Evolutionary conservation across 192 early-diverging fungal genomes (phyloP), one percentile per base, ranked within the genome.

Genomic region (Coemansia sp.): DNA sequence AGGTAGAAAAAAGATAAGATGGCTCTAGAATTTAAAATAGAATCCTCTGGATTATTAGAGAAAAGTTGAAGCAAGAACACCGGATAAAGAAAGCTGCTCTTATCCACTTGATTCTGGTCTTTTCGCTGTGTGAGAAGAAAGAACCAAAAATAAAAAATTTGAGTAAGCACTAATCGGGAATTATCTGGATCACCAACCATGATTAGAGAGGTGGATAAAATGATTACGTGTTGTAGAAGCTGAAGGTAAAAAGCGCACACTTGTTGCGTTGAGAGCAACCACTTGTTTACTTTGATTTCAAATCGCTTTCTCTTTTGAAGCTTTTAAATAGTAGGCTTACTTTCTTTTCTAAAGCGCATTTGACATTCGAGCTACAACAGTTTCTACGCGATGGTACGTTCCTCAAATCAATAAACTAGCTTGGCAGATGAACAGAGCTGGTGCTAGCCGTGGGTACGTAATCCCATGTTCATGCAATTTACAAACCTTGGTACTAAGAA

Each of bases 351-450:
- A 32, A 32, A 2, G 32, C 32, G 32, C 32, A 32, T 32, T 32
- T 32, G 32, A 32, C 32, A 32, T 32, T 32, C 32, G 32, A 4
- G 19, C 52, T 54, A 15, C 21, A 54, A 54, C 52, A 9, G 15
- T 9, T 19, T 54, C 21, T 54, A 19, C 44, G 21, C 40, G 41
- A 62, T 62, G 61, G 61, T 62, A 54, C 52, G 52, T 54, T 2
- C 26, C 19, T 12, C 6, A 54, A 11, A 26, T 23, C 2, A 7
- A n/a, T 54, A 26, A 11, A 4, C 32, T 32, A 32, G 32, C 4
- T 32, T 32, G 1, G 32, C 32, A 54, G 52, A 54, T 50, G 11
- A 13, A 50, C 44, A 45, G 13, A 45, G 44, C 44, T 15, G 7
- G 13, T 9, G 44, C 9, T 45, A 45, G 16, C 48, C 9, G 13